Evolutionary conservation across 2,329 filamentous ascomycete genomes (phyloP).

Genomic region (Colletotrichum scovillei): DNA sequence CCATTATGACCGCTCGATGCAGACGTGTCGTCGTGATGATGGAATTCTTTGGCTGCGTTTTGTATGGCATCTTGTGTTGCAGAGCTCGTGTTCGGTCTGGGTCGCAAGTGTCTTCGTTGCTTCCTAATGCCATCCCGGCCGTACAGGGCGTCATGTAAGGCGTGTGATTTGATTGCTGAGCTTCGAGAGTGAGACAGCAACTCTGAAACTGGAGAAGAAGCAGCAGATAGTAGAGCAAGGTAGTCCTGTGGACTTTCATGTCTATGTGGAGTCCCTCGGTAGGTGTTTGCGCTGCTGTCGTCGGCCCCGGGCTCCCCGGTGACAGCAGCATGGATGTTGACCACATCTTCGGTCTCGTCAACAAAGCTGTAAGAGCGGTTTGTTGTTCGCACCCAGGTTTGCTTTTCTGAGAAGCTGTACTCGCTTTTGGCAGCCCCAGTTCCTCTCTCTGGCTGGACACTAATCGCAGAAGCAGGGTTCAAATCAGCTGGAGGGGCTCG

Average conservation of each 20-base stretch:
- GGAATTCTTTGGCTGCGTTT: not conserved
- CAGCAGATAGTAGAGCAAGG: conserved; percentile 8
- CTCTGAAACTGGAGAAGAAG: conserved; percentile 5
- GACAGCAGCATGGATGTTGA: conserved; percentile 40
- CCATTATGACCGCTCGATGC: not conserved
- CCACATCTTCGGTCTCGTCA: conserved; percentile 43
- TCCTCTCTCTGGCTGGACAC: conserved; percentile 21
- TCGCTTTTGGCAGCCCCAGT: conserved; percentile 23
- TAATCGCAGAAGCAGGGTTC: not conserved
- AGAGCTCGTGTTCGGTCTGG: not conserved
- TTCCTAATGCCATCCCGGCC: not conserved
- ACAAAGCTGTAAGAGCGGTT: conserved; percentile 42
- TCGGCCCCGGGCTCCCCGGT: not conserved
- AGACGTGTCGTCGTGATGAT: not conserved
- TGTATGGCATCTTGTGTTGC: not conserved
- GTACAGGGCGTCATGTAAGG: not conserved
- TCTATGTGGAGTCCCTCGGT: not conserved
- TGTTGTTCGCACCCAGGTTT: conserved; percentile 43
- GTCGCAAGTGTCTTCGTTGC: not conserved
- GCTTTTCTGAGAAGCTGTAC: conserved; percentile 41
- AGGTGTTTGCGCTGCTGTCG: not conserved
- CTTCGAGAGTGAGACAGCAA: not conserved
- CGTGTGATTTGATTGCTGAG: not conserved
- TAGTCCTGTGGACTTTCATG: conserved; percentile 9
- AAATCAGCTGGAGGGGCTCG: not conserved